These are phyloP conservation scores for Metschnikowia noctiluminum DNA, from an alignment of 805 yeast genomes.

Conservation along the genomic window DNA sequence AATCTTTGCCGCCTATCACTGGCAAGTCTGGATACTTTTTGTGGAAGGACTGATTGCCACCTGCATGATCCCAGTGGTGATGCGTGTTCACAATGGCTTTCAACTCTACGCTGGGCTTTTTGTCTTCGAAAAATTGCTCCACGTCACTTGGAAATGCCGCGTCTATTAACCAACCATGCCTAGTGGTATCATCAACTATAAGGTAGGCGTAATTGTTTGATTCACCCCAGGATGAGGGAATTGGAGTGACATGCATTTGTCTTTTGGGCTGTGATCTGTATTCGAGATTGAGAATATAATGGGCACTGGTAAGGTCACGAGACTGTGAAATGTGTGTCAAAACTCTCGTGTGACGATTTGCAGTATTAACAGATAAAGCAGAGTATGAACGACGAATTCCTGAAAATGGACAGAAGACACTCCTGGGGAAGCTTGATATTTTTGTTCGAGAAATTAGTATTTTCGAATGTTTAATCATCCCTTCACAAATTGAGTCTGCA, in stretches of 20 bases:
- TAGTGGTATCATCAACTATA: slow-evolving; percentile 62
- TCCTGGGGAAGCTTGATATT: too few species aligned
- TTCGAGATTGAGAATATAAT: neutral
- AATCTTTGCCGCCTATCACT: slow-evolving; percentile 80
- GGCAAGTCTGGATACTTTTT: slow-evolving; percentile 46
- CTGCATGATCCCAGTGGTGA: slow-evolving; percentile 94
- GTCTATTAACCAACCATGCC: slow-evolving; percentile 79
- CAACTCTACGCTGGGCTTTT: slow-evolving; percentile 45
- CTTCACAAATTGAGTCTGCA: slow-evolving; percentile 2
- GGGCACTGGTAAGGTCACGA: neutral
- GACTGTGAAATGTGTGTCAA: neutral
- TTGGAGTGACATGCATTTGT: slow-evolving; percentile 72
- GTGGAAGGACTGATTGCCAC: slow-evolving; percentile 63
- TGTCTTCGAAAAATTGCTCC: slow-evolving; percentile 40
- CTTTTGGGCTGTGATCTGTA: slow-evolving; percentile 1
- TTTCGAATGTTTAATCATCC: neutral
- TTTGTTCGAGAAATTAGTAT: neutral
- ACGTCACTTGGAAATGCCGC: slow-evolving; percentile 84
- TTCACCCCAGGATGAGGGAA: slow-evolving; percentile 93
- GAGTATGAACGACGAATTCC: too few species aligned
- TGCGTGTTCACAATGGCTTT: slow-evolving; percentile 89
- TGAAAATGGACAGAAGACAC: too few species aligned
- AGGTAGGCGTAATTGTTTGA: slow-evolving; percentile 92
- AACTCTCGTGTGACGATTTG: neutral
- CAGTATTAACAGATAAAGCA: neutral